Base-by-base conservation (phyloP, 768 basidiomycete species). In the Collybia mongolica region DNA sequence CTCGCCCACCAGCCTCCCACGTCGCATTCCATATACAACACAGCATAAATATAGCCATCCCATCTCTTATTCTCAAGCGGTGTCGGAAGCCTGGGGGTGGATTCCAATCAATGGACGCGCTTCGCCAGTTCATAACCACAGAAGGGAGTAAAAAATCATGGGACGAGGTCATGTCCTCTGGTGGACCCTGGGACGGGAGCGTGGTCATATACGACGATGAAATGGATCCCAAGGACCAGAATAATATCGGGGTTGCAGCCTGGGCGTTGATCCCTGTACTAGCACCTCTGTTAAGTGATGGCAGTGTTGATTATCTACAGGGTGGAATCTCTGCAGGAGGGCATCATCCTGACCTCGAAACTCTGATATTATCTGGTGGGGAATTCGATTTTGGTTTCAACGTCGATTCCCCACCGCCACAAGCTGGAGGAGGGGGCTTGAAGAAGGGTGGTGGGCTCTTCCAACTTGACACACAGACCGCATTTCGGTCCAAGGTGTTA, bases 41-140 rank as follows among this genome's bases (percentile, higher is more conserved):
- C 56, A 88, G 86, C 65, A 79, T 93, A 52, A 94, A 94, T 67
- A 77, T 97, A 42, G 87, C 87, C 26, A 89, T 97, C 38, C 93
- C 94, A 0, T 88, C 90, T 20, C 82, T 97, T 60, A 93, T 97
- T 60, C 82, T 94, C 58, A 93, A 93, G 66, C 84, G 93, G 17
- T 86, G 80, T 55, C 76, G 83, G 53, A 90, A 88, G 62, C 81
- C 86, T 2, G 83, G 79, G 26, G 82, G 78, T 55, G 83, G 80
- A 1, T 81, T 90, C 56, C 82, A 80, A 48, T 77, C 77, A 24
- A 69, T 91, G 41, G 80, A 85, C 55, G 77, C 85, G 0, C 71
- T 96, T 48, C 82, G 85, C 44, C 85, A 88, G 59, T 96, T 86
- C 62, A 81, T 93, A 60, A 92, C 88, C 4, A 90, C 90, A 1